Evolutionary conservation across 2,329 filamentous ascomycete species (phyloP).

Genomic region (Arthrocladium fulminans): DNA sequence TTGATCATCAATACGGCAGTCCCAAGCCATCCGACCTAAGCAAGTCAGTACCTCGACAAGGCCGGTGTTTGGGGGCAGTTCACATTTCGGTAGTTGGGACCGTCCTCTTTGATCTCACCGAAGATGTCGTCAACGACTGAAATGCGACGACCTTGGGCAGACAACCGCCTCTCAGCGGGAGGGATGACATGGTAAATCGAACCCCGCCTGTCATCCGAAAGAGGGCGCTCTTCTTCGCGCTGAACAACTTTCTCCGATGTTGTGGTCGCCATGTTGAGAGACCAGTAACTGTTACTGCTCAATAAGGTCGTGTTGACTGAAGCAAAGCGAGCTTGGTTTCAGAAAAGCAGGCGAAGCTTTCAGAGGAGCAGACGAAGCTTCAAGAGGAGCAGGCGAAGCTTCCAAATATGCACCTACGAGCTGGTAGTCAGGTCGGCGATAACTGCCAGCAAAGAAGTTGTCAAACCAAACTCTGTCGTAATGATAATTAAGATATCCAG

Average conservation of each 20-base stretch:
- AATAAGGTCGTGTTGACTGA: slow-evolving; percentile 3
- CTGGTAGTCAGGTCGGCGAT: no score
- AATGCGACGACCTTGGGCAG: slow-evolving; percentile 11
- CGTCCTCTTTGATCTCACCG: slow-evolving; percentile 28
- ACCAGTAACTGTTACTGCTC: slow-evolving; percentile 2
- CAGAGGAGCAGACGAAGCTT: no score
- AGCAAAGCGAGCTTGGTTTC: neutral
- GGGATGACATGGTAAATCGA: slow-evolving; percentile 12
- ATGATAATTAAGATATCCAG: no score
- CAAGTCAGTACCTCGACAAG: slow-evolving; percentile 6
- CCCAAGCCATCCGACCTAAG: slow-evolving; percentile 38
- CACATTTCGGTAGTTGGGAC: slow-evolving; percentile 28
- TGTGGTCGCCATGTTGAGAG: slow-evolving; percentile 8
- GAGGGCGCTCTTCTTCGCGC: slow-evolving; percentile 3
- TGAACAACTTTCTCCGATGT: slow-evolving; percentile 4
- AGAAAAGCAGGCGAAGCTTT: slow-evolving; percentile 3
- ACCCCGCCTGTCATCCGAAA: slow-evolving; percentile 4
- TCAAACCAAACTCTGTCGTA: no score
- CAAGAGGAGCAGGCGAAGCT: no score
- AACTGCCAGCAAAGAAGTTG: no score
- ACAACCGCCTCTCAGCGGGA: slow-evolving; percentile 10
- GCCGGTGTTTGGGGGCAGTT: neutral
- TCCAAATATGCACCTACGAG: no score
- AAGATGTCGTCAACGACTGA: slow-evolving; percentile 28
- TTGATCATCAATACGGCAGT: slow-evolving; percentile 47